Evolutionary conservation across 225 moss, liverwort and hornwort species (phyloP).

Genomic region (Pleurozium schreberi): DNA sequence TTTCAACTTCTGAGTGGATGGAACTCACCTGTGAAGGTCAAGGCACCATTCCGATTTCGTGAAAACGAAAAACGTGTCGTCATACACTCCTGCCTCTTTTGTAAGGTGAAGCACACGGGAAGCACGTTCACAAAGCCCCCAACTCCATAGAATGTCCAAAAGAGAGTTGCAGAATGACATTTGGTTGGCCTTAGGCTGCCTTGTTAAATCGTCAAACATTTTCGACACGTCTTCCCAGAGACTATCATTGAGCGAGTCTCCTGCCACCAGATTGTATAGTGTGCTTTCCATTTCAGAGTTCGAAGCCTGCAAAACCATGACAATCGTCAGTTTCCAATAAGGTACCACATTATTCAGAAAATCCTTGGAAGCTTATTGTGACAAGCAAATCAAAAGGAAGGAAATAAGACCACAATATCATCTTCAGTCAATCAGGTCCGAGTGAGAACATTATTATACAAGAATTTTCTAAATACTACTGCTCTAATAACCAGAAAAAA

Average conservation of each 20-base stretch:
- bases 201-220: conserved; percentile 24
- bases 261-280: conserved; percentile 40
- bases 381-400: neutral
- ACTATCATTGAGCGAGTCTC: neutral
- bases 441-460: neutral
- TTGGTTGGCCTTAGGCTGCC: conserved; percentile 26
- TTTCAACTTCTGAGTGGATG: neutral
- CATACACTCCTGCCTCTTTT: conserved; percentile 46
- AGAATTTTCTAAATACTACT: neutral
- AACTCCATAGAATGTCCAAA: conserved; percentile 65
- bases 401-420: neutral
- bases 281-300: conserved; percentile 46
- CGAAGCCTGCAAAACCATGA: conserved; percentile 14
- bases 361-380: neutral
- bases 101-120: conserved; percentile 44
- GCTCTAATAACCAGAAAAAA: neutral
- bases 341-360: neutral
- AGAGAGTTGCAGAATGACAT: conserved; percentile 75
- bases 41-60: conserved; percentile 65
- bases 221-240: conserved; percentile 28
- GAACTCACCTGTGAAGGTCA: conserved; percentile 63
- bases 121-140: conserved; percentile 56
- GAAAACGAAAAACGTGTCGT: conserved; percentile 27
- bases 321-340: neutral
- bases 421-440: neutral